Conservation (phyloP, 225 moss, liverwort and hornwort genomes). For the Bryum argenteum region DNA sequence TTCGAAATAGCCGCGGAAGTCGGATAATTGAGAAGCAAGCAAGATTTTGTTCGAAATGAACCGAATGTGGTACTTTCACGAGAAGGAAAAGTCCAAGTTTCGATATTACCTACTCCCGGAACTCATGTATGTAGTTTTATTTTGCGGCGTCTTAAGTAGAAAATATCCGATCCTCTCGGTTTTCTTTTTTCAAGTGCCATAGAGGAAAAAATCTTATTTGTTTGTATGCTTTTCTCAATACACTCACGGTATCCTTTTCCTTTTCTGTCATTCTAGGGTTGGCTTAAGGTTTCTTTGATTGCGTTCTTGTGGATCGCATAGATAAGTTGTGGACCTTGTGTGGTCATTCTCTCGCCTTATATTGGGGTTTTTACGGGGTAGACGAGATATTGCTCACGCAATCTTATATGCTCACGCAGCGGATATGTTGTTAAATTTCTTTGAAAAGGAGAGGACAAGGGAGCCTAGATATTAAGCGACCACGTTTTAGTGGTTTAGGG, state of each 20-base stretch:
- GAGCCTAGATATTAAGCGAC: constrained; percentile 77
- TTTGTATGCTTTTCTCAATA: constrained; percentile 10
- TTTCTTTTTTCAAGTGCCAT: neutral
- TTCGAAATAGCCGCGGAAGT: neutral
- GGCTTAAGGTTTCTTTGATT: neutral
- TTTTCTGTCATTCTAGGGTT: neutral
- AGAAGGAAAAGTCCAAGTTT: constrained; percentile 6
- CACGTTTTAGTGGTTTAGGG: constrained; percentile 93
- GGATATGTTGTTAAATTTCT: constrained; percentile 83
- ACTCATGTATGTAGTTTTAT: neutral
- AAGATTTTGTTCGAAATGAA: neutral
- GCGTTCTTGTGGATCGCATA: neutral
- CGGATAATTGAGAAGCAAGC: constrained; percentile 15
- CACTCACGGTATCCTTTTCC: neutral
- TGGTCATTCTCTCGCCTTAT: constrained; percentile 16
- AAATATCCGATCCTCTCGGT: neutral
- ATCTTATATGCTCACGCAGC: constrained; percentile 54
- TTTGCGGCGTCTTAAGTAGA: neutral
- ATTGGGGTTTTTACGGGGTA: neutral
- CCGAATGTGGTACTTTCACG: neutral
- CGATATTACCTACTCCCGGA: neutral
- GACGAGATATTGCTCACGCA: neutral
- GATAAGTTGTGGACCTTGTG: neutral
- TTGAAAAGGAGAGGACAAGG: constrained; percentile 96
- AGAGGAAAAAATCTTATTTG: neutral